Base-by-base conservation (phyloP, 78 protist species). In the Dictyostelium brefeldianum region DNA sequence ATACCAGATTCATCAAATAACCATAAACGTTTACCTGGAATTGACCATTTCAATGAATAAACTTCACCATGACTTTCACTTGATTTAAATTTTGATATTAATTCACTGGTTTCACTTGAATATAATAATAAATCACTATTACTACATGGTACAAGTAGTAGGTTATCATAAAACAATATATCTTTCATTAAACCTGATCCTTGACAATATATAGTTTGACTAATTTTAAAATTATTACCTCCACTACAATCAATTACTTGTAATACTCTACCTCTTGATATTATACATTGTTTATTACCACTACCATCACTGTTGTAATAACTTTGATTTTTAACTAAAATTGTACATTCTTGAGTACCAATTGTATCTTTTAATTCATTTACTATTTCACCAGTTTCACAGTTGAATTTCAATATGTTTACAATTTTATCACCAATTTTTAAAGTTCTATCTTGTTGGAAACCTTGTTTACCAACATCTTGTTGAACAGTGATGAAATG, bases 1-100 rank as follows among this genome's bases (percentile, higher is more conserved):
- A 87, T 47, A 11, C 93, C 93, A 46, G 93, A 36, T 51, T 87
- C 93, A 77, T 87, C 93, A 41, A 78, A 87, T 50, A 87, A n/a
- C 93, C 93, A 87, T 43, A 87, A 14, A n/a, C 93, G 41, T 47
- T 50, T 31, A 64, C 73, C 56, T 10, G 46, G 14, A 17, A 87
- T 62, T 22, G 93, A 67, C 93, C 93, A 87, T 65, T 65, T 54
- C 65, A 87, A 50, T 6, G 93, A 80, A 65, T 87, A 87, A 20
- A 77, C 93, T 25, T 62, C 80, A 20, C 93, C 93, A 77, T 87
- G 84, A 15, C 20, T 18, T 17, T 73, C 46, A 41, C 27, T 17
- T n/a, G 79, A 46, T 73, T 46, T 73, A 12, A 15, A 67, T 17
- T 25, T 84, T 22, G 56, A 14, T 27, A n/a, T 25, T 18, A 29